Conservation (phyloP, 106 monocot genomes). For the Platanthera zijinensis region DNA sequence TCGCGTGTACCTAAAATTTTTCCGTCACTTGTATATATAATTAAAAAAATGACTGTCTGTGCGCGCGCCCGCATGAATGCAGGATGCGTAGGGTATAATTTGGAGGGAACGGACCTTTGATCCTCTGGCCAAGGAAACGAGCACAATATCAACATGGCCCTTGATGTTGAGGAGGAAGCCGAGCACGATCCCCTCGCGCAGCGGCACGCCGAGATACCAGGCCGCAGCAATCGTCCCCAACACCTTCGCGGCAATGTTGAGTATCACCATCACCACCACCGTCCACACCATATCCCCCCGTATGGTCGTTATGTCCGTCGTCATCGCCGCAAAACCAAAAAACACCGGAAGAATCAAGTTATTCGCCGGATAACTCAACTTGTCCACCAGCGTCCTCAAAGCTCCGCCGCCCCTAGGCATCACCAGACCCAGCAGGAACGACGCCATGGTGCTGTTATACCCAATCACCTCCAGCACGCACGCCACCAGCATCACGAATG, state of each 20-base stretch:
- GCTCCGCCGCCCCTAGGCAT: slow-evolving; percentile 50
- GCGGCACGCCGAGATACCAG: slow-evolving; percentile 19
- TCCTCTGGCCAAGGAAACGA: slow-evolving; percentile 20
- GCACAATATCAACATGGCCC: slow-evolving; percentile 52
- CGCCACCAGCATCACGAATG: slow-evolving; percentile 16
- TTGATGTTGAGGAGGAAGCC: slow-evolving; percentile 67
- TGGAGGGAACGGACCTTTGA: slow-evolving; percentile 9
- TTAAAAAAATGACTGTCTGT: too few relatives aligned
- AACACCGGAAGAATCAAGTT: slow-evolving; percentile 48
- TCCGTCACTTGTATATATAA: too few relatives aligned
- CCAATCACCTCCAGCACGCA: slow-evolving; percentile 31
- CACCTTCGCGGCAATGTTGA: slow-evolving; percentile 33
- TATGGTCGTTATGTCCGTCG: slow-evolving; percentile 16
- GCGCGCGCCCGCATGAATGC: too few relatives aligned
- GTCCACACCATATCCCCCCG: not conserved
- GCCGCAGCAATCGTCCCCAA: slow-evolving; percentile 40
- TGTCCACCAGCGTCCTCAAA: slow-evolving; percentile 36
- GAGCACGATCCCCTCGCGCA: slow-evolving; percentile 29
- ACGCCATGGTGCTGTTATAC: slow-evolving; percentile 24
- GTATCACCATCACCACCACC: slow-evolving; percentile 11
- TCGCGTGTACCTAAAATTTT: too few relatives aligned
- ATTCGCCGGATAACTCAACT: slow-evolving; percentile 34
- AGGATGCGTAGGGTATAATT: too few relatives aligned
- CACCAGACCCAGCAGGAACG: slow-evolving; percentile 45
- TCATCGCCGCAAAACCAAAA: slow-evolving; percentile 33